phyloP scores from a whole-genome alignment of 306 rosid genomes.

The Calophaca sinica region DNA sequence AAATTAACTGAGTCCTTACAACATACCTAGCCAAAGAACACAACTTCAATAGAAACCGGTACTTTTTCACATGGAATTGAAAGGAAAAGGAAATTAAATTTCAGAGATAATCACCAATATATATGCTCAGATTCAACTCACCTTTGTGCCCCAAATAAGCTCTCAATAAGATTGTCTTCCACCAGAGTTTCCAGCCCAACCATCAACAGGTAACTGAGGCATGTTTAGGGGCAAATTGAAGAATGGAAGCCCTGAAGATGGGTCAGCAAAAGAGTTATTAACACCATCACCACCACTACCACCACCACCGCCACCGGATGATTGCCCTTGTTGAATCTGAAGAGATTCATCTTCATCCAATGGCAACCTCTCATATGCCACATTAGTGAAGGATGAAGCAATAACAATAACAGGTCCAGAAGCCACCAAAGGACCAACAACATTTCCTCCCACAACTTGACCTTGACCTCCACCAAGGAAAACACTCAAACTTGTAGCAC shows the following conservation, averaged over 20 bases:
- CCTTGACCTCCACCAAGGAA: constrained; percentile 93
- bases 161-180: constrained; percentile 68
- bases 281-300: constrained; percentile 45
- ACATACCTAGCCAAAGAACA: constrained; percentile 44
- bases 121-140: constrained; percentile 48
- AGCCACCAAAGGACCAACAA: constrained; percentile 84
- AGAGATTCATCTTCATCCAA: constrained; percentile 79
- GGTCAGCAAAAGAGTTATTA: constrained; percentile 67
- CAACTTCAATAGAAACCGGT: constrained; percentile 37
- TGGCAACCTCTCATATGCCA: constrained; percentile 90
- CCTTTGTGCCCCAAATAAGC: constrained; percentile 52
- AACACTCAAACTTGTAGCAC: constrained; percentile 78
- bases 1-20: constrained; percentile 37
- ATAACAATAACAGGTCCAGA: constrained; percentile 87
- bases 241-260: constrained; percentile 81
- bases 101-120: constrained; percentile 34
- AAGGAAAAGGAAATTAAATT: constrained; percentile 35
- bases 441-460: constrained; percentile 91
- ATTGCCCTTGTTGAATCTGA: constrained; percentile 69
- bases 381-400: constrained; percentile 91
- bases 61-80: constrained; percentile 39
- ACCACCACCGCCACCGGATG: constrained; percentile 48
- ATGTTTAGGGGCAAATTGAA: constrained; percentile 79
- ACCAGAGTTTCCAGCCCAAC: constrained; percentile 77
- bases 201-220: constrained; percentile 75